Evolutionary conservation across 805 yeast genomes (phyloP).

Genomic region (Yarrowia sp.): DNA sequence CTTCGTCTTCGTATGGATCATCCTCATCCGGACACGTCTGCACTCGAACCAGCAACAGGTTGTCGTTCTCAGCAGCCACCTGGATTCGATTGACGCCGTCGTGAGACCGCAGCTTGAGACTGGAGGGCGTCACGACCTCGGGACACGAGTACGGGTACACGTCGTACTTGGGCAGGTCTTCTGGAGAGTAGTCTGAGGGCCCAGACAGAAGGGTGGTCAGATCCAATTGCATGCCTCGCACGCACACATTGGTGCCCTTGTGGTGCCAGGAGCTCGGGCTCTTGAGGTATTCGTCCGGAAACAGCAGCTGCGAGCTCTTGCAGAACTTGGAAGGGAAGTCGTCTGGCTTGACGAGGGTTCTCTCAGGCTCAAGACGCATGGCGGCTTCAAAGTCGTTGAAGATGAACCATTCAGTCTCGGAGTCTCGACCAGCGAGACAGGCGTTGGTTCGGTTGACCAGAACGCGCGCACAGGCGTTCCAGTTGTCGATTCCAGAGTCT

Average conservation of each 20-base stretch:
- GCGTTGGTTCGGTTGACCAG: not conserved
- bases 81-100: not conserved
- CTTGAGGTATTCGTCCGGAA: not conserved
- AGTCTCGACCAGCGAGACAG: not conserved
- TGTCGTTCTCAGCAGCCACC: not conserved
- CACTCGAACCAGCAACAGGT: not conserved
- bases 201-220: not conserved
- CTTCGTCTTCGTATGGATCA: not conserved
- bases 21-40: not conserved
- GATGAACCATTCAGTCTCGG: not conserved
- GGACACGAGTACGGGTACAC: not conserved
- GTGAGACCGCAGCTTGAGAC: not conserved
- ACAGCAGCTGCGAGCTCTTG: not conserved
- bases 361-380: not conserved
- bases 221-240: not conserved
- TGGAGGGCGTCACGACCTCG: not conserved
- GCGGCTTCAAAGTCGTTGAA: not conserved
- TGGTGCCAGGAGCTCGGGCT: not conserved
- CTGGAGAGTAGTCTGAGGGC: not conserved
- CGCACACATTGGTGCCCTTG: not conserved
- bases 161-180: not conserved
- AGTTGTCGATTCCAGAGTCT: not conserved
- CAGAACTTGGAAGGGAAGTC: not conserved
- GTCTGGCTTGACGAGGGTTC: not conserved
- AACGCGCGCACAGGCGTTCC: not conserved